Evolutionary conservation across 2,329 filamentous ascomycete genomes (phyloP).

Genomic region (Claviceps sorghi): DNA sequence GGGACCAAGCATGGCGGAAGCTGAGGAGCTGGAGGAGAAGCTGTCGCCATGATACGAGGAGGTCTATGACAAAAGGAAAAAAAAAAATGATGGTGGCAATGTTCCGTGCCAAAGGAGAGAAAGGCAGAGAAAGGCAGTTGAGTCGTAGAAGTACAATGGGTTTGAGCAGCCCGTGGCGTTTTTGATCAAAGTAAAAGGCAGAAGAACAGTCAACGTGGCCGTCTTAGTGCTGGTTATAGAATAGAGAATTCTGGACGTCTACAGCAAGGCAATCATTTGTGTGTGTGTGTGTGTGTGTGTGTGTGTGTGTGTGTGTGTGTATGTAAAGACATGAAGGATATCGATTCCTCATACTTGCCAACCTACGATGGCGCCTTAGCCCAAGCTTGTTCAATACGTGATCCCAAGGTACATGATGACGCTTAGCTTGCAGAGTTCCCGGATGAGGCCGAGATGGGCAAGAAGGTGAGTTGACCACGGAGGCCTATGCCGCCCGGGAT

Average conservation of each 20-base stretch:
- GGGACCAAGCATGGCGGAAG: conserved; percentile 31
- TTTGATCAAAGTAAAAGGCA: neutral
- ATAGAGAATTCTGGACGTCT: neutral
- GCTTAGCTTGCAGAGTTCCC: too few relatives aligned
- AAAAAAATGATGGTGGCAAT: neutral
- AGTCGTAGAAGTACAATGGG: neutral
- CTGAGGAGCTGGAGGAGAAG: conserved; percentile 35
- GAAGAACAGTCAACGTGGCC: neutral
- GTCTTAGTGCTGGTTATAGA: neutral
- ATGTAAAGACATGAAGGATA: too few relatives aligned
- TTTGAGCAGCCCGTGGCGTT: neutral
- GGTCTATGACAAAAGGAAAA: too few relatives aligned
- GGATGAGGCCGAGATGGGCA: too few relatives aligned
- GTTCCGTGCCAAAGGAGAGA: neutral
- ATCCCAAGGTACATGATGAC: too few relatives aligned
- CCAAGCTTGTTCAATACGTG: too few relatives aligned
- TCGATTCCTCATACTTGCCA: too few relatives aligned
- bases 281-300: too few relatives aligned
- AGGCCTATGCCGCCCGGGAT: too few relatives aligned
- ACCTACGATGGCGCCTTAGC: too few relatives aligned
- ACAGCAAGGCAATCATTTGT: neutral
- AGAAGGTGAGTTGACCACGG: too few relatives aligned
- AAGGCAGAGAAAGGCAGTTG: neutral
- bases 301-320: too few relatives aligned
- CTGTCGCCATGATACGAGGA: conserved; percentile 17